Evolutionary conservation across 208 protist species (phyloP), one percentile per base, ranked within the genome.

Genomic region (Acanthamoeba rhysodes): DNA sequence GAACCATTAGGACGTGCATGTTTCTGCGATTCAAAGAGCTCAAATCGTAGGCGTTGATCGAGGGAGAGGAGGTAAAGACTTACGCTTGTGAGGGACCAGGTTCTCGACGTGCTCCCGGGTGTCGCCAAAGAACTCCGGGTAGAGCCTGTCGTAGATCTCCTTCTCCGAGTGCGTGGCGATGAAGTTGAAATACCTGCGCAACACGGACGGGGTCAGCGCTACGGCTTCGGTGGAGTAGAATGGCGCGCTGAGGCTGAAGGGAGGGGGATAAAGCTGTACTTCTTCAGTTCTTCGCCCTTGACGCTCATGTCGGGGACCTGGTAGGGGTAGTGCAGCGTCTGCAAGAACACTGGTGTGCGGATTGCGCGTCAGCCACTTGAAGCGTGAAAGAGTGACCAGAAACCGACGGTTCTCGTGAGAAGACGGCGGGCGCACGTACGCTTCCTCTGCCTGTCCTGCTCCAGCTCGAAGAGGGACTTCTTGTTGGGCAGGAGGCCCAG

Each of bases 51-150:
- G 64, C 64, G 64, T 12, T 14, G 64, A 24, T 27, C 20, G 57
- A 24, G 7, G 41, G 27, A 27, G 72, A 18, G 7, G 3, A 22
- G 10, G 37, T 6, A 27, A 48, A 9, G 41, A 16, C 57, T 72
- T 93, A 93, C 87, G 57, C 24, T 48, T 93, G 32, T 66, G 87
- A 5, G 87, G 87, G 37, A 93, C 64, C 18, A 76, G 29, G 24
- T 22, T 53, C 87, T 93, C 87, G 24, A 93, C 55, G 12, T n/a
- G n/a, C 41, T 74, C 64, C 32, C 87, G 37, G 20, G 37, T 55
- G 45, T 93, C 87, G 29, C 87, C 87, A 34, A 93, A 93, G 64
- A 93, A 93, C 34, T 93, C 87, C 22, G 87, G 87, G 37, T 93
- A 93, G 29, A 93, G 64, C 64, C 62, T 76, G 24, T 93, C 64